Evolutionary conservation across 108 stramenopile species (phyloP), one percentile per base, ranked within the genome.

Genomic region (Pseudonitzschia pungens): DNA sequence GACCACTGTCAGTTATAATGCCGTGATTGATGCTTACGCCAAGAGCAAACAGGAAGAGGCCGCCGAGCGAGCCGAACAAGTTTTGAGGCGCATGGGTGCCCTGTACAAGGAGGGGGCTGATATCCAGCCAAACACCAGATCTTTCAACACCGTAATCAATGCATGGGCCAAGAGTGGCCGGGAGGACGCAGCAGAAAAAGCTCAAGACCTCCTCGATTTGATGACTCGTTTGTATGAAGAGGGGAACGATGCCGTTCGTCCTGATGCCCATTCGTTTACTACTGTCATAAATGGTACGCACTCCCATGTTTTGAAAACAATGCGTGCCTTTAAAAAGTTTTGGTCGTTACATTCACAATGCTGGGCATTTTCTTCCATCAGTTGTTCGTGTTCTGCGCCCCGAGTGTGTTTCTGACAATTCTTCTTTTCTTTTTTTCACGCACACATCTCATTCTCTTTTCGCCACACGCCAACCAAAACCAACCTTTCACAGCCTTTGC

Each of bases 221-320:
- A 89, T 93, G 89, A 67, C 74, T 22, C 60, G 79, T 51, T 56
- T 86, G 21, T 79, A 82, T 55, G 78, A 79, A 26, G 53, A 69
- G 40, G 77, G 73, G 22, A 77, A 76, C 52, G 57, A 73, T 7
- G 42, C 80, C 26, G 81, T 93, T 10, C 58, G 64, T n/a, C 92
- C 92, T 0, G 92, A 93, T 63, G 83, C 80, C 21, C 83, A 85
- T 29, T 83, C 82, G 16, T 90, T 83, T 44, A 79, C 74, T 27
- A 87, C 89, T 12, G 89, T 85, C 10, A 90, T 90, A 53, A 89
- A 88, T 80, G 83, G 78, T 81, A 71, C 65, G 84, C 63, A 48
- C 22, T 67, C 11, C 16, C 3, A 48, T 67, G 11, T 24, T 67
- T 41, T 45, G 31, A 16, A 14, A 21, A n/a, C n/a, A n/a, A 29